A percentile compares a stretch with the other conserved stretches of the same genome.
Conservation (phyloP, 805 yeast genomes). For the Kodamaea neixiangensis region DNA sequence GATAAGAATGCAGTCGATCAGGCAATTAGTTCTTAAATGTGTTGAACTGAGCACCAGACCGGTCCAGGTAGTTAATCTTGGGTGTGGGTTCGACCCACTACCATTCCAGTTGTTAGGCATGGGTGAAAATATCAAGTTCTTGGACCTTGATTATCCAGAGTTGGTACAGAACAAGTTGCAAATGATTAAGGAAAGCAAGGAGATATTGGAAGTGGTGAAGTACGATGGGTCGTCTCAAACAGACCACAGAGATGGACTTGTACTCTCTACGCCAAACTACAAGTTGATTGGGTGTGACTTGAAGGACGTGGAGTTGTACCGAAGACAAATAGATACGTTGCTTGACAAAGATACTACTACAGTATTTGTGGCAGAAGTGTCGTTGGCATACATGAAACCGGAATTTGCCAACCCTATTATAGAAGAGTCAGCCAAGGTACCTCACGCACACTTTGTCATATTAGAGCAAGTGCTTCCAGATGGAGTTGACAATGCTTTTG, state of each 20-base stretch:
- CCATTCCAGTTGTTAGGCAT: slow-evolving; percentile 39
- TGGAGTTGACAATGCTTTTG: slow-evolving; percentile 65
- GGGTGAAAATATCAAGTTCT: slow-evolving; percentile 40
- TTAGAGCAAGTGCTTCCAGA: slow-evolving; percentile 74
- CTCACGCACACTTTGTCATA: slow-evolving; percentile 59
- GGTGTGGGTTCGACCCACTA: slow-evolving; percentile 68
- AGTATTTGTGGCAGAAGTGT: slow-evolving; percentile 79
- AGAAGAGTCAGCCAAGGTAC: slow-evolving; percentile 44
- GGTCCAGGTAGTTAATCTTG: slow-evolving; percentile 61
- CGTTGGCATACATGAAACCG: slow-evolving; percentile 77
- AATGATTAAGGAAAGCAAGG: slow-evolving; percentile 51
- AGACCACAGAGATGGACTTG: slow-evolving; percentile 20
- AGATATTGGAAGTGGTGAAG: slow-evolving; percentile 48
- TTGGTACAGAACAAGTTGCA: slow-evolving; percentile 55
- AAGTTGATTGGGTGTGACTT: slow-evolving; percentile 68
- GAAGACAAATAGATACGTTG: slow-evolving; percentile 26
- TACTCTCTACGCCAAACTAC: slow-evolving; percentile 44
- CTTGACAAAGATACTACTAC: slow-evolving; percentile 38
- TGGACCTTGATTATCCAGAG: slow-evolving; percentile 78
- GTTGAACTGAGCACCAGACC: slow-evolving; percentile 20
- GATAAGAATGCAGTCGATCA: slow-evolving; percentile 73
- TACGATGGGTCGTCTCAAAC: background rate
- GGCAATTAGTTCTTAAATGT: slow-evolving; percentile 47
- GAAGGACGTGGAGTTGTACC: slow-evolving; percentile 45
- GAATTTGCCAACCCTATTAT: slow-evolving; percentile 65